These are phyloP conservation scores for Durusdinium trenchii DNA, from an alignment of 73 alveolate species.

Conservation along the genomic window DNA sequence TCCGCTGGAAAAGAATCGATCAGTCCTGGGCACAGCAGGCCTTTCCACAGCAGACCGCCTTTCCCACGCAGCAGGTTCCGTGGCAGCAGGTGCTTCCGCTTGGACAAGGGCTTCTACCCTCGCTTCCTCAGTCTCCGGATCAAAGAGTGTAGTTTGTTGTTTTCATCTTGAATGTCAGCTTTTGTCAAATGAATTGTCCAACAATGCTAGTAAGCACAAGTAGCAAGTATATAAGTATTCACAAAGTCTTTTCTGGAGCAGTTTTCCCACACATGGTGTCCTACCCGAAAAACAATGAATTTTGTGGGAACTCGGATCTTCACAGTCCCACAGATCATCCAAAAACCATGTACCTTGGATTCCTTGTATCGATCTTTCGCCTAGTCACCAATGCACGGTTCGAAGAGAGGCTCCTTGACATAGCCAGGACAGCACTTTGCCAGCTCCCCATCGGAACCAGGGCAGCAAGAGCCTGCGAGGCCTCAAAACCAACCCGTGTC, in stretches of 20 bases:
- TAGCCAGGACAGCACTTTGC: conserved; percentile 38
- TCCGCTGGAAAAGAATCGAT: not conserved
- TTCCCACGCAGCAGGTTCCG: conserved; percentile 36
- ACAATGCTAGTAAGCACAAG: not conserved
- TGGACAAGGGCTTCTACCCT: conserved; percentile 37
- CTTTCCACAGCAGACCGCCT: conserved; percentile 40
- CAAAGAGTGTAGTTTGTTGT: too few relatives aligned
- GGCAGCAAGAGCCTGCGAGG: conserved; percentile 69
- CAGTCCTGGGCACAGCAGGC: conserved; percentile 45
- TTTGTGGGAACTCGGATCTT: too few relatives aligned
- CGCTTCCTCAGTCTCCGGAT: not conserved
- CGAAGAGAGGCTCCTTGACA: not conserved
- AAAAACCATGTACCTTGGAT: not conserved
- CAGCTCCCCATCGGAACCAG: not conserved
- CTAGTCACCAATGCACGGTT: conserved; percentile 40
- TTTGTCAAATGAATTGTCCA: too few relatives aligned
- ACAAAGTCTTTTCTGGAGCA: not conserved
- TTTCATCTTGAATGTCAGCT: too few relatives aligned
- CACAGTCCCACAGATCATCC: not conserved
- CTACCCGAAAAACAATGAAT: not conserved
- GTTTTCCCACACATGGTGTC: not conserved
- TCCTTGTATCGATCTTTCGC: not conserved
- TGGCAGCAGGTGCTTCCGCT: conserved; percentile 37
- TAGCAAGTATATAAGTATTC: not conserved
- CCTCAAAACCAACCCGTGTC: not conserved